Evolutionary conservation across 2,329 filamentous ascomycete genomes (phyloP).

Genomic region (Macrophomina pseudophaseolina): DNA sequence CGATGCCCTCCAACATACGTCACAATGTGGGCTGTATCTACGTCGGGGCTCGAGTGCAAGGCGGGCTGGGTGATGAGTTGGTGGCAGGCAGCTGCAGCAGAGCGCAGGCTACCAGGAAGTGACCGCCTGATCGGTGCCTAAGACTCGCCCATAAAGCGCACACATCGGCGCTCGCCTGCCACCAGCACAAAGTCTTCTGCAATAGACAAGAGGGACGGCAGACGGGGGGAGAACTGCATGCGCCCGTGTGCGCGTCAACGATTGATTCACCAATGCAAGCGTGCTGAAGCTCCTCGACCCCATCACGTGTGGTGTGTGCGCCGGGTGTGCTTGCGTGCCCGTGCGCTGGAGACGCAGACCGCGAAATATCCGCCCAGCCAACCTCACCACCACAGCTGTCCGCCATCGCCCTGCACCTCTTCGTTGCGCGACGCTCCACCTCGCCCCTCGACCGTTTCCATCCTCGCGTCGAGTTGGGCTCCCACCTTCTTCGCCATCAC

Average conservation of each 20-base stretch:
- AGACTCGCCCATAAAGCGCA: constrained; percentile 7
- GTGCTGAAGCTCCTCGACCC: background rate
- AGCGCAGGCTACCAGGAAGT: constrained; percentile 9
- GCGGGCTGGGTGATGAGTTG: too few species aligned
- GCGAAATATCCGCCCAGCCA: constrained; percentile 27
- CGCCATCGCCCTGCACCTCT: constrained; percentile 28
- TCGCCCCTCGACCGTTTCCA: constrained; percentile 38
- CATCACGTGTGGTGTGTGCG: constrained; percentile 19
- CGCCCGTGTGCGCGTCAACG: background rate
- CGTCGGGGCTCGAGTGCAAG: too few species aligned
- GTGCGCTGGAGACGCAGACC: background rate
- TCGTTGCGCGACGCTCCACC: constrained; percentile 29
- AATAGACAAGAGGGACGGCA: background rate
- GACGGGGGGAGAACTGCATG: background rate
- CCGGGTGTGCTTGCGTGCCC: background rate
- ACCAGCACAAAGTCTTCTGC: background rate
- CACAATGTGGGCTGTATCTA: too few species aligned
- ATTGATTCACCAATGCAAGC: constrained; percentile 10
- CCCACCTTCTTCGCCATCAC: constrained; percentile 31
- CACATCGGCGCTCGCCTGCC: background rate
- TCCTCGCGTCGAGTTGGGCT: constrained; percentile 32
- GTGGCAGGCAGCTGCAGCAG: constrained; percentile 17
- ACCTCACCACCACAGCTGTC: constrained; percentile 31
- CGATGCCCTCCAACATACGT: too few species aligned
- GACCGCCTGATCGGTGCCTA: constrained; percentile 12